Base-by-base conservation (phyloP, 2,329 filamentous ascomycete genomes). In the Volutella citrinella region DNA sequence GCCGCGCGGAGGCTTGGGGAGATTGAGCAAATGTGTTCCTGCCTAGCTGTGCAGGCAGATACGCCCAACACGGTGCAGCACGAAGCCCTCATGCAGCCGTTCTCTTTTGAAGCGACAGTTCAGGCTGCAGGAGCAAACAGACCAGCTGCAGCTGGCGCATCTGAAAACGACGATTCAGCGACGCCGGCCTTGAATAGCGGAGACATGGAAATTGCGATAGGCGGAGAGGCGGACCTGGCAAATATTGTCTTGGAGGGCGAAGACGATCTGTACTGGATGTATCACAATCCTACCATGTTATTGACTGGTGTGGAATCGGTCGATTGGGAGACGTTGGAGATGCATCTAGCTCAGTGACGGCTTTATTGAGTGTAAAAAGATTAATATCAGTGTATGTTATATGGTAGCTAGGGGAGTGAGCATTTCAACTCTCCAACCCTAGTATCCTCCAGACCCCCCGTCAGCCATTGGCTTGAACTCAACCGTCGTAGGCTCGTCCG, bases 401-500 rank as follows among this genome's bases (percentile, higher is more conserved):
- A n/a, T n/a, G n/a, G n/a, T n/a, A n/a, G n/a, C n/a, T n/a, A n/a
- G n/a, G n/a, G n/a, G n/a, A n/a, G n/a, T n/a, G n/a, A n/a, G n/a
- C n/a, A n/a, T n/a, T n/a, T n/a, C n/a, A n/a, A n/a, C n/a, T n/a
- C n/a, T n/a, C n/a, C n/a, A n/a, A n/a, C n/a, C 22, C 14, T 34
- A 48, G 19, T 48, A 48, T 14, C 39, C 39, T 6, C 32, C 37
- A 10, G 19, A 15, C 7, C 17, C 19, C 3, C 5, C 15, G 1
- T 13, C 27, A 4, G 20, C 37, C 10, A 47, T 49, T 0, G 41
- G 43, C 5, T 27, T 47, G 10, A 49, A 49, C 21, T 30, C 12
- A 0, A 36, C 31, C 10, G 36, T 37, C 1, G 40, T 52, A 12
- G 54, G 53, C 19, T 49, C 7, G 3, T 58, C 42, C 3, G 43